Conservation (phyloP, 2,329 filamentous ascomycete genomes). For the Nakataea oryzae region DNA sequence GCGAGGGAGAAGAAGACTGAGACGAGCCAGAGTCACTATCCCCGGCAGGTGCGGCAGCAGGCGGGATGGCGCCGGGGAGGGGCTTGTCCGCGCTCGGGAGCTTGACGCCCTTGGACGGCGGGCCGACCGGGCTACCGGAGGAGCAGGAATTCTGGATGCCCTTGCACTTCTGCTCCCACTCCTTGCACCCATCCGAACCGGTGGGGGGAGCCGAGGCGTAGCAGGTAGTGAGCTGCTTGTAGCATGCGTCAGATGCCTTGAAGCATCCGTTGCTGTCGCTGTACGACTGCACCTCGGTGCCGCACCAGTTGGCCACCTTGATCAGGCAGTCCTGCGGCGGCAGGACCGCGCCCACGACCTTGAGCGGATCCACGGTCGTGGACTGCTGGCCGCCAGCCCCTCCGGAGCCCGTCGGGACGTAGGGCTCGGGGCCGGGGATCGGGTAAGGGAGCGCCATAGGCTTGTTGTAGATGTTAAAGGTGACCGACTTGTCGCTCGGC, state of each 20-base stretch:
- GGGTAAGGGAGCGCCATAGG: conserved; percentile 42
- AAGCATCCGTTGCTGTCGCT: conserved; percentile 48
- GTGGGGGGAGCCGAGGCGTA: conserved; percentile 47
- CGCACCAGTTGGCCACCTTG: conserved; percentile 67
- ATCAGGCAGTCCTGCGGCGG: conserved; percentile 47
- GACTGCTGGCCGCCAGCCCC: conserved; percentile 2
- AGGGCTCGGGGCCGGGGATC: conserved; percentile 47
- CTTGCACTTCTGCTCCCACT: conserved; percentile 54
- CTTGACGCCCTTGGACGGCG: conserved; percentile 29
- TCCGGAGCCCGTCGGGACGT: conserved; percentile 22
- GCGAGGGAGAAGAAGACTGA: not conserved
- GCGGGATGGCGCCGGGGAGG: conserved; percentile 22
- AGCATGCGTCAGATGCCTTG: conserved; percentile 44
- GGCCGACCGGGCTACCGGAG: conserved; percentile 32
- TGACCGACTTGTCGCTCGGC: conserved; percentile 40
- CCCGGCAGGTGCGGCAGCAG: not conserved
- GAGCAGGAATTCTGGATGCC: conserved; percentile 31
- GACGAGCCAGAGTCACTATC: not conserved
- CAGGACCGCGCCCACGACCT: conserved; percentile 27
- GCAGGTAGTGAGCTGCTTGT: conserved; percentile 47
- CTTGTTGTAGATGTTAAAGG: conserved; percentile 53
- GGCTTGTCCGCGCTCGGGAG: conserved; percentile 21
- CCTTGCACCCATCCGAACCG: conserved; percentile 46
- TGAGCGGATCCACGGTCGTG: conserved; percentile 6
- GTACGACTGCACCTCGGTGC: conserved; percentile 47